Conservation (phyloP, 2,329 filamentous ascomycete species). For the Trichoderma lentiforme region DNA sequence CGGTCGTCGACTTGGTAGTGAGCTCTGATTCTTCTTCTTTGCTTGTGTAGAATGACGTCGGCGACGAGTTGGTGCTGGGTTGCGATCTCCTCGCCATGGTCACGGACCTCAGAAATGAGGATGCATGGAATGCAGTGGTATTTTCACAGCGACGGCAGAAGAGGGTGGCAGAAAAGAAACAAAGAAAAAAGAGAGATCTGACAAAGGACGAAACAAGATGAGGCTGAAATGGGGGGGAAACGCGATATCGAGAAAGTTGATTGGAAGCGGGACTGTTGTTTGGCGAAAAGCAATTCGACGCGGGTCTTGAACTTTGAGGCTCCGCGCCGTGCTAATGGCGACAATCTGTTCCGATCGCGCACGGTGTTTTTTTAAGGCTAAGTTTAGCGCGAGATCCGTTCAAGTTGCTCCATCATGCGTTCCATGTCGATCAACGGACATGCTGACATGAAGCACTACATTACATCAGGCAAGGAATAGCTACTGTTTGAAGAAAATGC, state of each 20-base stretch:
- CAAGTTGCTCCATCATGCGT: background rate
- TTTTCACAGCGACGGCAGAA: background rate
- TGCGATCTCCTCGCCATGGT: slow-evolving; percentile 19
- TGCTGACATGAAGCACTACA: background rate
- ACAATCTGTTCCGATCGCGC: background rate
- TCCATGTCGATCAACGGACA: background rate
- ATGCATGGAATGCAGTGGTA: background rate
- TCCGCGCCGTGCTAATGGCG: background rate
- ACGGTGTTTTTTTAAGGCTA: background rate
- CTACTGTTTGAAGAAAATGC: background rate
- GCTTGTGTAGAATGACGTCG: slow-evolving; percentile 35
- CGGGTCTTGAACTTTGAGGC: background rate
- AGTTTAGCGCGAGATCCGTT: background rate
- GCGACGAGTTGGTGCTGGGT: slow-evolving; percentile 30
- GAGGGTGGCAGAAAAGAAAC: background rate
- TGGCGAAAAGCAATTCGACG: background rate
- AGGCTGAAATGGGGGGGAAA: background rate
- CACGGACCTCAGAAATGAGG: background rate
- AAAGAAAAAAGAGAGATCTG: too few species aligned
- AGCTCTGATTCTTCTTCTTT: slow-evolving; percentile 24
- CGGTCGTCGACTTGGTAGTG: slow-evolving; percentile 32
- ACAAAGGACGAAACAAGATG: background rate
- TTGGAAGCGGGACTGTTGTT: slow-evolving; percentile 9
- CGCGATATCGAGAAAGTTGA: background rate
- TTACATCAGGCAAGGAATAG: background rate